Evolutionary conservation across 805 yeast genomes (phyloP).

Genomic region (Debaryomyces tyrocola): DNA sequence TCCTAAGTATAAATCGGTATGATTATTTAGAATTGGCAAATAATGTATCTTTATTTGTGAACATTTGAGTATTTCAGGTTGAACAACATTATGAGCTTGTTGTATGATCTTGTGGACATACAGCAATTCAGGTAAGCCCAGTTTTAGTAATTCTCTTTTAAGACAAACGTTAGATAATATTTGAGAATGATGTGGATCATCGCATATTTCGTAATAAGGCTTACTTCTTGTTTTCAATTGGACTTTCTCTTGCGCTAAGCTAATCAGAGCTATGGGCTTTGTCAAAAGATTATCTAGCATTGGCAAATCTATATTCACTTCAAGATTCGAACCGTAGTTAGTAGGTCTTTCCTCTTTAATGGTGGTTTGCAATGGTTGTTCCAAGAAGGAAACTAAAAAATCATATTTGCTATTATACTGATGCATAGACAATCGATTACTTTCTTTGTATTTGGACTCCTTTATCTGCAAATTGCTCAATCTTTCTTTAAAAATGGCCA

Average conservation of each 20-base stretch:
- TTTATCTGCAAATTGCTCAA: constrained; percentile 4
- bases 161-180: constrained; percentile 23
- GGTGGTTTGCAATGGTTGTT: constrained; percentile 10
- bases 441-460: constrained; percentile 1
- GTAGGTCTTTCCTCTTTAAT: background rate
- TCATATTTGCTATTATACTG: background rate
- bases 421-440: background rate
- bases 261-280: constrained; percentile 39
- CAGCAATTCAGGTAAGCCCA: constrained; percentile 6
- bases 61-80: constrained; percentile 21
- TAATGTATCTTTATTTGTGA: constrained; percentile 25
- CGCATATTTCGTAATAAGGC: constrained; percentile 55
- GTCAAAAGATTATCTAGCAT: constrained; percentile 19
- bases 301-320: constrained; percentile 2
- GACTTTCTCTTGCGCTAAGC: constrained; percentile 41
- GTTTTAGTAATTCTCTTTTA: constrained; percentile 14
- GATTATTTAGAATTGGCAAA: constrained; percentile 32
- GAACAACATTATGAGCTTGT: constrained; percentile 12
- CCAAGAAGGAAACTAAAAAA: constrained; percentile 6
- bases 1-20: constrained; percentile 73
- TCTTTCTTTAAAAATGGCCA: constrained; percentile 13
- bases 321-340: background rate
- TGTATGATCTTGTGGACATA: constrained; percentile 13
- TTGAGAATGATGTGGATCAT: constrained; percentile 35
- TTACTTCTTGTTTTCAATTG: constrained; percentile 33